Conservation (phyloP, 768 basidiomycete genomes). For the Macrocybe gigantea region DNA sequence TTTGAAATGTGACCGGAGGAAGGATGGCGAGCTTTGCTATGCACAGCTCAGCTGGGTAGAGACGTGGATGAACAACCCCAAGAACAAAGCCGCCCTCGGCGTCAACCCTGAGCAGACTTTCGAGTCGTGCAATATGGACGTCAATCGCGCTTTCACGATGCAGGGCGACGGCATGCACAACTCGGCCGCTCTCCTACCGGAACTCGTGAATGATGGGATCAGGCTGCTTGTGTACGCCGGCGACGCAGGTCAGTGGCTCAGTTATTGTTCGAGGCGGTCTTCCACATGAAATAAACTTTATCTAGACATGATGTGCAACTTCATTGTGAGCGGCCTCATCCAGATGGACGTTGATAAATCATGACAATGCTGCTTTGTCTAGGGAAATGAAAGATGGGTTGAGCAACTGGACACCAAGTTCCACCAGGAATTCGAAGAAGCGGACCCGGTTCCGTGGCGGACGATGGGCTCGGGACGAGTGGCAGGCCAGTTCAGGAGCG, state of each 20-base stretch:
- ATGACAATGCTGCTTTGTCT: conserved; percentile 1
- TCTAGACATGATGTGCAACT: conserved; percentile 85
- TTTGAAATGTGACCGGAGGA: conserved; percentile 59
- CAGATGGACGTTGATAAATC: not conserved
- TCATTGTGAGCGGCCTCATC: conserved; percentile 39
- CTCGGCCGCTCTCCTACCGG: conserved; percentile 70
- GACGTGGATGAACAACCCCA: conserved; percentile 75
- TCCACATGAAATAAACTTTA: conserved; percentile 10
- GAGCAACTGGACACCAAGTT: conserved; percentile 56
- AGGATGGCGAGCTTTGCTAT: conserved; percentile 74
- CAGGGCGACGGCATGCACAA: conserved; percentile 89
- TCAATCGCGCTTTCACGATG: conserved; percentile 74
- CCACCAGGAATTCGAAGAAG: conserved; percentile 50
- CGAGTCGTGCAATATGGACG: conserved; percentile 68
- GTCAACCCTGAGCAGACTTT: conserved; percentile 56
- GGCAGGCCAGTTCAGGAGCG: conserved; percentile 66
- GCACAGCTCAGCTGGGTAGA: conserved; percentile 84
- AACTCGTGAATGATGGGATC: conserved; percentile 78
- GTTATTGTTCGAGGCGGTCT: not conserved
- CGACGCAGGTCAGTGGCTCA: conserved; percentile 53
- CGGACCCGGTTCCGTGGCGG: conserved; percentile 50
- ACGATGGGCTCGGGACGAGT: conserved; percentile 42
- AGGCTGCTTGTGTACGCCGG: conserved; percentile 87
- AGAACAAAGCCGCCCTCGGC: conserved; percentile 75
- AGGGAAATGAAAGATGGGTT: conserved; percentile 81